Base-by-base conservation (phyloP, 2,329 filamentous ascomycete genomes). In the Didymella arachidicola region DNA sequence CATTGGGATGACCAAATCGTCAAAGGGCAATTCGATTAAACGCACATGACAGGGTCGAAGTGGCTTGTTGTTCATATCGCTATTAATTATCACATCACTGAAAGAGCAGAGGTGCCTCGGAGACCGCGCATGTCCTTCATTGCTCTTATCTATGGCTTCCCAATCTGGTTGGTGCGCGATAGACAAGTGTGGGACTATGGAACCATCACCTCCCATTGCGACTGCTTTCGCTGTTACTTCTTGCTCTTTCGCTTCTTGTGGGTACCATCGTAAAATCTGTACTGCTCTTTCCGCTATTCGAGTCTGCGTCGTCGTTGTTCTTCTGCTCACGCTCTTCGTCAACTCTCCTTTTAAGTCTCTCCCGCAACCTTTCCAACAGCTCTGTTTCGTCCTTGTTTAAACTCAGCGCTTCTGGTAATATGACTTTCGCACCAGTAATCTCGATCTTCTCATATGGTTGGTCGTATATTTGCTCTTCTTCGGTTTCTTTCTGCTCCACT, bases 341-440 rank as follows among this genome's bases (percentile, higher is more conserved):
- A 4, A 62, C 34, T 22, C 62, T 66, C 43, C 61, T 65, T 50
- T 57, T 61, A 18, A 81, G 48, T 34, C 75, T 68, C 22, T 68
- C 60, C 60, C 71, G 72, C 42, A 81, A 59, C 5, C 60, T 67
- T 53, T 77, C 71, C 50, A 81, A 41, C 22, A 80, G n/a, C 45
- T 65, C 61, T 8, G 64, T 61, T 49, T 80, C 77, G 36, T 77
- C 72, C 10, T 61, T 52, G 18, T 72, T 76, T 48, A 80, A 56
- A 18, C 68, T 62, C 22, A 80, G 57, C 27, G 75, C 66, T 22
- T 71, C 65, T 27, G 79, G 79, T 19, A 80, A 42, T 16, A 65
- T 51, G 3, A 80, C 68, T 27, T 67, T 57, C 1, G 69, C 62
- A 6, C 72, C 64, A 1, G 64, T 71, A 18, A 80, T 73, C 22